Conservation (phyloP, 139 green algal species). For the Deuterostichococcus epilithicus region DNA sequence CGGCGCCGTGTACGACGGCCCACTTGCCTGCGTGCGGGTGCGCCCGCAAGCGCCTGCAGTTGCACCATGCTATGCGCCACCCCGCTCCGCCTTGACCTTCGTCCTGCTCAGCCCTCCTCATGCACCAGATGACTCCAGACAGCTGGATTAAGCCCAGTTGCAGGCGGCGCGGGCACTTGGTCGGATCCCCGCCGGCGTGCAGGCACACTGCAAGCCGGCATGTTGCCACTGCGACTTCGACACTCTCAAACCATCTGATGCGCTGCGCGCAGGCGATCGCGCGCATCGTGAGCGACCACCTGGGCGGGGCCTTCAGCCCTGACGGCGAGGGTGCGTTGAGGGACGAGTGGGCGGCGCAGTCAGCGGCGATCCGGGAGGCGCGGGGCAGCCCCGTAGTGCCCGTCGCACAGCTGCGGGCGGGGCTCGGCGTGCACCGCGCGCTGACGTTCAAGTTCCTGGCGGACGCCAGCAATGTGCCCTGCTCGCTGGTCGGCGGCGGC, state of each 20-base stretch:
- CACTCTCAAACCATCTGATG: too few species aligned
- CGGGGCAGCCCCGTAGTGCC: conserved; percentile 41
- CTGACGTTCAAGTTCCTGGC: conserved; percentile 87
- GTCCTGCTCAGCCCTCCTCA: too few species aligned
- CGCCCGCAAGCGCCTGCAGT: too few species aligned
- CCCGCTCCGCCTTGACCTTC: too few species aligned
- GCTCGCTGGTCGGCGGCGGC: conserved; percentile 50
- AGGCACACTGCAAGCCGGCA: too few species aligned
- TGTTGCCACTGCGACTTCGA: too few species aligned
- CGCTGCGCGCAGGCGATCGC: conserved; percentile 54
- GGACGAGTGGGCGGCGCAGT: not conserved
- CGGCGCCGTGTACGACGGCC: not conserved
- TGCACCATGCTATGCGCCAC: too few species aligned
- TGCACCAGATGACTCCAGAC: too few species aligned
- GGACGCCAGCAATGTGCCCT: conserved; percentile 54
- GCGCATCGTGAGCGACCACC: conserved; percentile 29
- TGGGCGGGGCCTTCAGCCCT: conserved; percentile 35
- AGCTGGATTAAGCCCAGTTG: too few species aligned
- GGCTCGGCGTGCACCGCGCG: conserved; percentile 62
- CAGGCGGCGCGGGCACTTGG: too few species aligned
- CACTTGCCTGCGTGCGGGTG: conserved; percentile 13
- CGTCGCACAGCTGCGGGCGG: conserved; percentile 55
- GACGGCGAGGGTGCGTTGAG: conserved; percentile 1
- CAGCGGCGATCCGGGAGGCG: conserved; percentile 15
- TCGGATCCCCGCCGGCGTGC: too few species aligned